Evolutionary conservation across 208 protist genomes (phyloP), one percentile per base, ranked within the genome.

Genomic region (Leishmania turanica): DNA sequence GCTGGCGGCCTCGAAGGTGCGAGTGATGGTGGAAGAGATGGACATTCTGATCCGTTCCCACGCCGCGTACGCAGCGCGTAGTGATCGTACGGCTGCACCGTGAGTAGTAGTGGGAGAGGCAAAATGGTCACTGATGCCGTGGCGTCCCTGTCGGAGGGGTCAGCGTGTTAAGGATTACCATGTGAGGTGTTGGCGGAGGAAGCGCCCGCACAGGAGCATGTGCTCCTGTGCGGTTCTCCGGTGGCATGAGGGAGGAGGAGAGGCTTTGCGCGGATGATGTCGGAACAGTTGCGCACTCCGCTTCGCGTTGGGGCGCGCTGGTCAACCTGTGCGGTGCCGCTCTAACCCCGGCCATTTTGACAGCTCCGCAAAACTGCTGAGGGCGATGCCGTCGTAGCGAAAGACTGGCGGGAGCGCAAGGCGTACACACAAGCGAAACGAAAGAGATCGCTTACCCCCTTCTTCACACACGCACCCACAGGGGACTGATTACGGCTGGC

Each of bases 21-120:
- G 71, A 19, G 83, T 82, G 31, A 69, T 95, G 69, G 80, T 93
- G 77, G 93, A 96, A 82, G 90, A 95, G 65, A 92, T 95, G 64
- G 79, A 91, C 31, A 84, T 96, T 37, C 83, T 96, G 13, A 77
- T 94, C 11, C 89, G 91, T 37, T 75, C 78, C 56, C 92, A 96
- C 77, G 91, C 92, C 37, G 84, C 83, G 21, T 79, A 91, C 75
- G 75, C 83, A 56, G 81, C 73, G 24, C 56, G 72, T 64, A 82
- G 76, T 11, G 54, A n/a, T 49, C 47, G 53, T 42, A n/a, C 45
- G 42, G 47, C 69, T 21, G 21, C 27, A 51, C 19, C 6, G n/a
- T 73, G 13, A 73, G 21, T 40, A 21, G 9, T 53, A 15, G 24
- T 54, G 69, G 21, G 40, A 51, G 45, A 5, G 24, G n/a, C 19